phyloP scores from a whole-genome alignment of 495 filamentous ascomycete genomes.

The Trichocladium uniseriatum region DNA sequence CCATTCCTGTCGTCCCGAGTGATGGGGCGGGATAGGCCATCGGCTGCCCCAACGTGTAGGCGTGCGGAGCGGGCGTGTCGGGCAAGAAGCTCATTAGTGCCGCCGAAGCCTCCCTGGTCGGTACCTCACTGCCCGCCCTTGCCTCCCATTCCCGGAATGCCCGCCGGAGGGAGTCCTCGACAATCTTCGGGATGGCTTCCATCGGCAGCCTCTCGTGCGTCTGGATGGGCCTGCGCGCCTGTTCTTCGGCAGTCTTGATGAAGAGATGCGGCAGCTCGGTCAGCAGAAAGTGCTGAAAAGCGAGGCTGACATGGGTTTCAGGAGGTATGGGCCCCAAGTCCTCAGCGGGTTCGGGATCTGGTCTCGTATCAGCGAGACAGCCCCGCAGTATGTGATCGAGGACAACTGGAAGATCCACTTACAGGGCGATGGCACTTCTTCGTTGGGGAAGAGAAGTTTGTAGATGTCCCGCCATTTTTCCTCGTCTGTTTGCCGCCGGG shows the following conservation, averaged over 20 bases:
- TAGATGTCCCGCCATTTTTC: conserved; percentile 29
- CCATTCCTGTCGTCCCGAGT: neutral
- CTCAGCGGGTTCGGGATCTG: conserved; percentile 22
- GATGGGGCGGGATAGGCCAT: conserved; percentile 2
- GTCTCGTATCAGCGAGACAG: conserved; percentile 13
- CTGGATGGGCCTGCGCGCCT: conserved; percentile 10
- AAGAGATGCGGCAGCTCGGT: conserved; percentile 17
- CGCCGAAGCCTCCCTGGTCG: neutral
- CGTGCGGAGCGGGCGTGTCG: neutral
- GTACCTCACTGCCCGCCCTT: conserved; percentile 2
- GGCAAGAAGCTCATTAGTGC: conserved; percentile 7
- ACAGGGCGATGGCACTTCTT: conserved; percentile 26
- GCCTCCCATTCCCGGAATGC: conserved; percentile 20
- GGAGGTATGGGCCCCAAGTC: conserved; percentile 15
- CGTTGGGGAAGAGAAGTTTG: conserved; percentile 21
- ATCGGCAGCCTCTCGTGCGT: conserved; percentile 13
- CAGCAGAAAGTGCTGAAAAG: conserved; percentile 23
- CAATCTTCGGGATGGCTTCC: conserved; percentile 16
- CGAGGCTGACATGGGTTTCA: conserved; percentile 12
- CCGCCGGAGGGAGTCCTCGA: conserved; percentile 18
- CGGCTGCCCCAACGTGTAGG: neutral
- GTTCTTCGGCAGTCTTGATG: conserved; percentile 16
- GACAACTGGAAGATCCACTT: conserved; percentile 6
- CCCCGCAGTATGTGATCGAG: neutral
- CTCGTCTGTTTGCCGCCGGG: conserved; percentile 16